Conservation (phyloP, 441 rosid species). For the Lagerstroemia fauriei region DNA sequence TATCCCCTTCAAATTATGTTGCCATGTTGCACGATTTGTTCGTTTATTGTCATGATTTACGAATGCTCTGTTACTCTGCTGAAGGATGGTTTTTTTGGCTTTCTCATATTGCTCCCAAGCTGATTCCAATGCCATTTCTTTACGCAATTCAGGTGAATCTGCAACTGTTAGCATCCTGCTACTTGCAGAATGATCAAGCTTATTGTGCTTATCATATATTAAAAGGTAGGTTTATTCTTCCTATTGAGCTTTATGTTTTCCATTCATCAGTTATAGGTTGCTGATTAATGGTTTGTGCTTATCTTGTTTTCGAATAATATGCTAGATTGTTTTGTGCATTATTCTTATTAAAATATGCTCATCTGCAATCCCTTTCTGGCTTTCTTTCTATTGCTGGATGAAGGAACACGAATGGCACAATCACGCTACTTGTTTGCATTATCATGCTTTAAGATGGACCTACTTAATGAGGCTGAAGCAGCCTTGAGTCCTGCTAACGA, state of each 20-base stretch:
- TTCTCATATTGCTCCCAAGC: not conserved
- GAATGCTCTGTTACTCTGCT: not conserved
- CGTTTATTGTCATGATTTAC: not conserved
- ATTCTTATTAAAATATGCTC: slow-evolving; percentile 31
- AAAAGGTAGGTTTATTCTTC: slow-evolving; percentile 54
- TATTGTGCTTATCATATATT: slow-evolving; percentile 81
- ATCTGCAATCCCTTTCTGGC: slow-evolving; percentile 28
- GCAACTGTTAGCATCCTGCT: slow-evolving; percentile 81
- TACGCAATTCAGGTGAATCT: slow-evolving; percentile 57
- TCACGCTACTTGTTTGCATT: slow-evolving; percentile 96
- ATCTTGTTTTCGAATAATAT: not conserved
- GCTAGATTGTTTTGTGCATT: not conserved
- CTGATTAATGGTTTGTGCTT: not conserved
- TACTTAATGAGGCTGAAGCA: slow-evolving; percentile 88
- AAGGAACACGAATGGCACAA: slow-evolving; percentile 88
- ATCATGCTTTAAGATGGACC: slow-evolving; percentile 95
- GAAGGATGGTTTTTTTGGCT: not conserved
- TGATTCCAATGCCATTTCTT: not conserved
- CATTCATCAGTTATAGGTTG: not conserved
- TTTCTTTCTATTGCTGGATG: slow-evolving; percentile 35
- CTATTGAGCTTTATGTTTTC: slow-evolving; percentile 14
- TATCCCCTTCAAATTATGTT: not conserved
- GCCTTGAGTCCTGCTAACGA: slow-evolving; percentile 79
- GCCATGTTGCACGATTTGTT: not conserved
- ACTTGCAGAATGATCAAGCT: slow-evolving; percentile 89